Evolutionary conservation across 1,284 basidiomycete genomes (phyloP), one percentile per base, ranked within the genome.

Genomic region (Pterula multifida): DNA sequence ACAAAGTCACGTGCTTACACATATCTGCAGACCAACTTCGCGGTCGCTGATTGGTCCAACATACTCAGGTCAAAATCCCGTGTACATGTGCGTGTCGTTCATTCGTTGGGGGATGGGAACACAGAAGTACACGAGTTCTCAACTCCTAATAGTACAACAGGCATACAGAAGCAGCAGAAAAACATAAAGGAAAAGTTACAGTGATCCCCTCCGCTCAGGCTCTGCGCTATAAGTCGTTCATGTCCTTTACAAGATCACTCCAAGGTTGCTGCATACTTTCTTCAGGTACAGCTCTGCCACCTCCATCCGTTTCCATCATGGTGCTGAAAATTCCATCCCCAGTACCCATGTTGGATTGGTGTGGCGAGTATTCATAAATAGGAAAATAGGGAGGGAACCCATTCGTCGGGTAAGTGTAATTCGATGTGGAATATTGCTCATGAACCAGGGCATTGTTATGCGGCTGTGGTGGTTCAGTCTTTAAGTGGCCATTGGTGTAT

Each of bases 381-480:
- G 45, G 45, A 23, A 47, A 47, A 23, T 47, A 47, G 12, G 45
- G 21, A 47, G 45, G 45, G 45, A 47, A 42, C 6, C 9, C n/a
- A 22, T 42, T 42, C 9, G 39, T n/a, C 6, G 39, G 39, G 21
- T 42, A 42, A 6, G 9, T 6, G 39, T 42, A 19, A 19, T 42
- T 6, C 13, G 39, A 17, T n/a, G 39, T n/a, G 9, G 39, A 42
- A 11, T 35, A n/a, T n/a, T 35, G 32, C 32, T 35, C 32, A 11
- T 9, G n/a, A 9, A 35, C 32, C 9, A 19, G 9, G 4, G 17
- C 19, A 4, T 4, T 42, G 39, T 22, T 42, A 17, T 6, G 4
- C 6, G 39, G 21, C 6, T 9, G 9, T 17, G 9, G 39, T 9
- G 6, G 9, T 22, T 42, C 39, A 17, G 39, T 19, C 21, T 22